A percentile compares a stretch with the other conserved stretches of the same genome.
Conservation (phyloP, 805 yeast genomes). For the Blastobotrys robertii region DNA sequence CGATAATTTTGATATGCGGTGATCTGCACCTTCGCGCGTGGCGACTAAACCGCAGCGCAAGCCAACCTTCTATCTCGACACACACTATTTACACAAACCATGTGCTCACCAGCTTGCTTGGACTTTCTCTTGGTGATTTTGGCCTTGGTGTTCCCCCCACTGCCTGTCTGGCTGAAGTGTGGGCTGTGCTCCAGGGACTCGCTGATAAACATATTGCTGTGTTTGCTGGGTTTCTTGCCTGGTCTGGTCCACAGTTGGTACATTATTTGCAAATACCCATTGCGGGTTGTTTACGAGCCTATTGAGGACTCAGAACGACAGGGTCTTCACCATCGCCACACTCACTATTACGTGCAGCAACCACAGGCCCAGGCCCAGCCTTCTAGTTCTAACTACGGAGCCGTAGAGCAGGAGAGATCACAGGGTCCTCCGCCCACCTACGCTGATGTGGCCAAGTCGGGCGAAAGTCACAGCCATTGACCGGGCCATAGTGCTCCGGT, state of each 20-base stretch:
- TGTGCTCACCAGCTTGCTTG: conserved; percentile 24
- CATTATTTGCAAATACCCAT: conserved; percentile 65
- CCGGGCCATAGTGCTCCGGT: too few species aligned
- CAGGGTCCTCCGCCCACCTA: conserved; percentile 3
- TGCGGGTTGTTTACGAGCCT: conserved; percentile 19
- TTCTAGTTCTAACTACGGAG: not conserved
- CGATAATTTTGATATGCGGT: too few species aligned
- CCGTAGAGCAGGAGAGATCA: not conserved
- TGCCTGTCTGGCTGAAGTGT: conserved; percentile 65
- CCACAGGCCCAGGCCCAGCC: not conserved
- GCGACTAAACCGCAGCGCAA: not conserved
- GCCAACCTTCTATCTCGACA: not conserved
- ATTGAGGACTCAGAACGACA: conserved; percentile 17
- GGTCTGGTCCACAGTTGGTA: conserved; percentile 73
- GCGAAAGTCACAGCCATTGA: not conserved
- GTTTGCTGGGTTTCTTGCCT: conserved; percentile 64
- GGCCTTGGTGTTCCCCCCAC: conserved; percentile 67
- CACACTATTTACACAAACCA: not conserved
- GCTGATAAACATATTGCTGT: conserved; percentile 59
- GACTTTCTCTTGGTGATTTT: conserved; percentile 62
- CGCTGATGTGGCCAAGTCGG: conserved; percentile 1
- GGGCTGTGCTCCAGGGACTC: conserved; percentile 65
- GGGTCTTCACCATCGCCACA: conserved; percentile 2
- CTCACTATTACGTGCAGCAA: conserved; percentile 1
- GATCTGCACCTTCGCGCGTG: not conserved